These are phyloP conservation scores for cucumber (Cucumis sativus) DNA, from an alignment of 306 rosid genomes.

Conservation along the genomic window Cucumber_9930_V3 NC_026659.2:1331501-1332000, in stretches of 20 bases:
- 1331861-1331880: background rate
- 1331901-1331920: slow-evolving; percentile 12
- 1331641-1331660: background rate
- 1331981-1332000: background rate
- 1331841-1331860: background rate
- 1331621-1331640: background rate
- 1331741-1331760: slow-evolving; percentile 1
- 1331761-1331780: background rate
- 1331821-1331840: background rate
- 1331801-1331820: background rate
- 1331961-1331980: too few relatives aligned
- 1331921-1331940: slow-evolving; percentile 4
- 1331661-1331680: slow-evolving; percentile 79
- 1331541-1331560: background rate
- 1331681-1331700: slow-evolving; percentile 38
- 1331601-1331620: background rate
- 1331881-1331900: background rate
- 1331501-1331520: background rate
- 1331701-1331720: slow-evolving; percentile 17
- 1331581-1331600: background rate
- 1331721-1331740: slow-evolving; percentile 48
- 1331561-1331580: background rate
- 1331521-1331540: background rate
- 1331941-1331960: too few relatives aligned
- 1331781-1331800: background rate